These are phyloP conservation scores for Melaleuca quinquenervia DNA, from an alignment of 345 rosid genomes.

Conservation along the genomic window DNA sequence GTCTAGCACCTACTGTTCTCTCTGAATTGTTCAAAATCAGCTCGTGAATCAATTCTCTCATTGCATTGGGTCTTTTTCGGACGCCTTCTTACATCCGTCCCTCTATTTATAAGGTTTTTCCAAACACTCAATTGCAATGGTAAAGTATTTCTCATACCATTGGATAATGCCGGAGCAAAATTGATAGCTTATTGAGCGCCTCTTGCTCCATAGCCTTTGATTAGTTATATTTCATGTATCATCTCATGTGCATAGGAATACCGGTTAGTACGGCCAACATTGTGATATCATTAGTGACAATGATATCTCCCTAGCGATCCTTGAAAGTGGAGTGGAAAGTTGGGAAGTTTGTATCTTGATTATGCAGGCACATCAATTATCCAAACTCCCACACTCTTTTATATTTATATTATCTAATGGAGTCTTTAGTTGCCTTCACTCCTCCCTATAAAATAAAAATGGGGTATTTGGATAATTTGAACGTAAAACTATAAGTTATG, in stretches of 20 bases:
- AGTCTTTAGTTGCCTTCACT: not conserved
- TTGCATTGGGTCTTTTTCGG: not conserved
- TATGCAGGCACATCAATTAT: not conserved
- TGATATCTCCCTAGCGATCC: not conserved
- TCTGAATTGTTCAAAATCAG: not conserved
- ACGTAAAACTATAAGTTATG: no score
- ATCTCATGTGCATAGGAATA: not conserved
- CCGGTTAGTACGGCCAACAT: not conserved
- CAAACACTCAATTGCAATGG: not conserved
- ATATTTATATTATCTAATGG: not conserved
- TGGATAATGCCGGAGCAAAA: not conserved
- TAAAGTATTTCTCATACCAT: not conserved
- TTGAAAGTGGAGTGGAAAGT: not conserved
- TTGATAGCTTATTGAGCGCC: not conserved
- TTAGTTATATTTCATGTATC: not conserved
- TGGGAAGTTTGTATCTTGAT: not conserved
- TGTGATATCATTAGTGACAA: rapidly evolving
- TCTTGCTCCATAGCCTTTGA: not conserved
- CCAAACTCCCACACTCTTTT: not conserved
- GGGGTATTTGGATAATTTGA: no score
- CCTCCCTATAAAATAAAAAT: not conserved
- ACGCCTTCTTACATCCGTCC: not conserved
- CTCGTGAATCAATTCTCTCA: not conserved
- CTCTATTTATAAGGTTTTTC: not conserved
- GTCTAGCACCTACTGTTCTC: rapidly evolving